Evolutionary conservation across 2,329 filamentous ascomycete species (phyloP), one percentile per base, ranked within the genome.

Genomic region (Diaporthe australafricana): DNA sequence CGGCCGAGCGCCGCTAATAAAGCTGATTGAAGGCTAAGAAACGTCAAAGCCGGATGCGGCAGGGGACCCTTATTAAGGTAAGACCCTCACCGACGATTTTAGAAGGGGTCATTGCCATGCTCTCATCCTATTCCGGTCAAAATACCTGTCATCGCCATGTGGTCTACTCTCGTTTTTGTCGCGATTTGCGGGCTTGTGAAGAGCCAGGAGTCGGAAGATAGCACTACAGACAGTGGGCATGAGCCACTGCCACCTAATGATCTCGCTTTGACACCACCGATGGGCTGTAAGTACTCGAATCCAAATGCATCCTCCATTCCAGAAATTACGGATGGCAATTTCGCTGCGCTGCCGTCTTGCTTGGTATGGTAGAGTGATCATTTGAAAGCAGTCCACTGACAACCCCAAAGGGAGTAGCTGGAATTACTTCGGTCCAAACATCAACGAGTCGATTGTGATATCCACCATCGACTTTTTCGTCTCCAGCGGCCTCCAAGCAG

Each of bases 361-460:
- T 25, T n/a, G 25, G 20, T 20, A 8, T 16, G 35, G 16, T 30
- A 35, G 30, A 42, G 12, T 35, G n/a, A n/a, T n/a, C n/a, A n/a
- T n/a, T n/a, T n/a, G 27, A 2, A 11, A 48, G 30, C 60, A 22
- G 20, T 48, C n/a, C n/a, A 14, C 27, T 63, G 27, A 63, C 42
- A 48, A 25, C 25, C 20, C 16, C 7, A 25, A 63, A 63, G 60
- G 60, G 67, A 57, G 48, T 27, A 70, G 67, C 55, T 70, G 67
- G 67, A 70, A 70, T 32, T 62, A 48, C 47, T 70, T 60, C 30
- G 67, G 67, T 14, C 40, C 67, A 5, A 48, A 62, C n/a, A 70
- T 70, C 42, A 70, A 62, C 67, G 67, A 70, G 67, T 57, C 48
- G 8, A 20, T 70, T 32, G 45, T 70, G 8, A 56, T 70, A 22